These are phyloP conservation scores for Cryphonectria radicalis DNA, from an alignment of 2,329 filamentous ascomycete species.

Conservation along the genomic window DNA sequence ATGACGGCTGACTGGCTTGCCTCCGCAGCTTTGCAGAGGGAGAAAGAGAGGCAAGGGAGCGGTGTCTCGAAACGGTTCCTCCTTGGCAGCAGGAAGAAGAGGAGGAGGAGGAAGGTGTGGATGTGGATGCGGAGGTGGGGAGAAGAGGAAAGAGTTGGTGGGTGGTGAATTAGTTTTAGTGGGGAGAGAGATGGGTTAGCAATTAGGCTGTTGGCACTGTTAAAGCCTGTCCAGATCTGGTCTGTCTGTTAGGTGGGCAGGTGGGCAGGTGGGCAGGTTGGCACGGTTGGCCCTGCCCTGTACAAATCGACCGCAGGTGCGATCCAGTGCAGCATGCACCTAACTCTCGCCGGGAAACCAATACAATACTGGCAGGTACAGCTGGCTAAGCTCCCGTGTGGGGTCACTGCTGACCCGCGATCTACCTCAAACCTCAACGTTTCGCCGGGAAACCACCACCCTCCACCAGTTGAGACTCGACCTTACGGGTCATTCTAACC, in stretches of 20 bases:
- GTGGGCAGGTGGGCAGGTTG: too few species aligned
- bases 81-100: neutral
- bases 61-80: neutral
- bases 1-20: too few species aligned
- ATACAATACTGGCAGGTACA: neutral
- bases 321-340: neutral
- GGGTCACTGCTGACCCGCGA: neutral
- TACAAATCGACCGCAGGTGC: neutral
- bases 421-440: neutral
- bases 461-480: neutral
- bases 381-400: slow-evolving; percentile 6
- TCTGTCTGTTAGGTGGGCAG: too few species aligned
- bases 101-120: neutral
- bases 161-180: neutral
- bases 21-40: neutral
- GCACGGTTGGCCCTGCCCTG: neutral
- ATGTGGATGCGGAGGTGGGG: neutral
- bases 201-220: neutral
- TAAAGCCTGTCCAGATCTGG: too few species aligned
- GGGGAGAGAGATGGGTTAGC: neutral
- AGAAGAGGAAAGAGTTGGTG: neutral
- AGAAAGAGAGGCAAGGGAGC: neutral
- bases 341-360: neutral
- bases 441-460: neutral
- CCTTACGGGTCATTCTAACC: neutral